Evolutionary conservation across 2,329 filamentous ascomycete species (phyloP).

Genomic region (Aureobasidium sp.): DNA sequence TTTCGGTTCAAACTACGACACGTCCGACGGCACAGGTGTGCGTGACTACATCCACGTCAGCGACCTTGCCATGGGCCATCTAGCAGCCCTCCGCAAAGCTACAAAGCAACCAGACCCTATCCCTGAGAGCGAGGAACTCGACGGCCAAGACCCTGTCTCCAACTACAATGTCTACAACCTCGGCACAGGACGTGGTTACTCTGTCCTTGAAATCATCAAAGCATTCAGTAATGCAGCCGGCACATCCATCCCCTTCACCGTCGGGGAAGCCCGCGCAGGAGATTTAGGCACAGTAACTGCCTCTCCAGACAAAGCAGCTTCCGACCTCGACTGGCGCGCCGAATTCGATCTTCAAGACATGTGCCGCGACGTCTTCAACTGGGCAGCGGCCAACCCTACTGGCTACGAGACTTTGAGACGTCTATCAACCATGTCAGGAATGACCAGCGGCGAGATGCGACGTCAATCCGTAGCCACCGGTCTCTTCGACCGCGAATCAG

Average conservation of each 20-base stretch:
- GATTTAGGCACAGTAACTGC: conserved; percentile 49
- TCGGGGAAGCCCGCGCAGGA: conserved; percentile 42
- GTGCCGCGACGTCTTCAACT: conserved; percentile 22
- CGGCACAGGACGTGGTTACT: conserved; percentile 46
- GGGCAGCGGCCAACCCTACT: conserved; percentile 18
- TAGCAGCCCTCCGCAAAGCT: conserved; percentile 59
- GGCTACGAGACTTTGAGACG: conserved; percentile 19
- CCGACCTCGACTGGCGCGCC: conserved; percentile 43
- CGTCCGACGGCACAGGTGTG: conserved; percentile 70
- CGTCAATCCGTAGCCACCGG: conserved; percentile 6
- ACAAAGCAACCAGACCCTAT: conserved; percentile 31
- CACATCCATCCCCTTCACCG: conserved; percentile 38
- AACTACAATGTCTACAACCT: conserved; percentile 39
- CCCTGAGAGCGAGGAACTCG: background rate
- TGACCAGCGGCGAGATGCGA: conserved; percentile 1
- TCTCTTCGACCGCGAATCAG: conserved; percentile 16
- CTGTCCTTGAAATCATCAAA: conserved; percentile 46
- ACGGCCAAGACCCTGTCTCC: conserved; percentile 16
- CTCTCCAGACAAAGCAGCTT: conserved; percentile 41
- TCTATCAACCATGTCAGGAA: conserved; percentile 13
- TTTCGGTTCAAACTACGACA: conserved; percentile 72
- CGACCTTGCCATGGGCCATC: conserved; percentile 70
- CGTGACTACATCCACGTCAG: conserved; percentile 75
- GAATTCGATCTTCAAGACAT: conserved; percentile 34
- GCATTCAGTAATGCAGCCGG: conserved; percentile 42